Percentiles rank a stretch among this genome's conserved stretches.
Evolutionary conservation across 768 basidiomycete species (phyloP).

Genomic region (Butyriboletus loyo): DNA sequence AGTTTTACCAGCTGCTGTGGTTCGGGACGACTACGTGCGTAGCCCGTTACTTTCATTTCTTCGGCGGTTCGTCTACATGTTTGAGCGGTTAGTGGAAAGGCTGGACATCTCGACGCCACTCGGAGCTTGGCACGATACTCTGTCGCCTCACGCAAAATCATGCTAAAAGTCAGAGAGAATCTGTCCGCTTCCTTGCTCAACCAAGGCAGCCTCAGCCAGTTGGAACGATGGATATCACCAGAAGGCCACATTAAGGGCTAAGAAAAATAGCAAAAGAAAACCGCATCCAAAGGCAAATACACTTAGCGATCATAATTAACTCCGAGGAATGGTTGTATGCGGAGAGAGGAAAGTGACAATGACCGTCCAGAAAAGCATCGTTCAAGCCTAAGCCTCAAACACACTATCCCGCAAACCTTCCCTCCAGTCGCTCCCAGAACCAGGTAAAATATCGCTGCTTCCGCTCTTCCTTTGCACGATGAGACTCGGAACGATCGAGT

Average conservation of each 20-base stretch:
- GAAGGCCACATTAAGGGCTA: neutral
- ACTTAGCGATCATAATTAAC: neutral
- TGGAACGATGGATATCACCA: conserved; percentile 1
- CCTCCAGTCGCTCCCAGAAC: conserved; percentile 55
- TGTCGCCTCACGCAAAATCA: conserved; percentile 5
- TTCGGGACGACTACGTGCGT: neutral
- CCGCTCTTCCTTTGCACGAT: conserved; percentile 61
- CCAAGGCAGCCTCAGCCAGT: neutral
- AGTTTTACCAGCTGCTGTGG: neutral
- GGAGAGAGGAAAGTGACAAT: neutral
- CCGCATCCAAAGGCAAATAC: neutral
- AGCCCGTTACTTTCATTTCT: neutral
- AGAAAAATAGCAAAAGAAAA: neutral
- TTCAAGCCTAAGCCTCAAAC: conserved; percentile 26
- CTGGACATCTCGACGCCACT: conserved; percentile 3
- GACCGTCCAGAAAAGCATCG: neutral
- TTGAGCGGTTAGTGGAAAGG: conserved; percentile 2
- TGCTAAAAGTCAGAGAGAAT: neutral
- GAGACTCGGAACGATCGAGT: conserved; percentile 65
- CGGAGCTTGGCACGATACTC: conserved; percentile 12
- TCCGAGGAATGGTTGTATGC: neutral
- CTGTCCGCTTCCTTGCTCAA: neutral
- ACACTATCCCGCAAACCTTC: conserved; percentile 49
- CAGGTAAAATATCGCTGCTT: conserved; percentile 51
- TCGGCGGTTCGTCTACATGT: neutral